A percentile compares a stretch with the other conserved stretches of the same genome.
These are phyloP conservation scores for Globisporangium iwayamae DNA, from an alignment of 352 stramenopile genomes.

Conservation along the genomic window DNA sequence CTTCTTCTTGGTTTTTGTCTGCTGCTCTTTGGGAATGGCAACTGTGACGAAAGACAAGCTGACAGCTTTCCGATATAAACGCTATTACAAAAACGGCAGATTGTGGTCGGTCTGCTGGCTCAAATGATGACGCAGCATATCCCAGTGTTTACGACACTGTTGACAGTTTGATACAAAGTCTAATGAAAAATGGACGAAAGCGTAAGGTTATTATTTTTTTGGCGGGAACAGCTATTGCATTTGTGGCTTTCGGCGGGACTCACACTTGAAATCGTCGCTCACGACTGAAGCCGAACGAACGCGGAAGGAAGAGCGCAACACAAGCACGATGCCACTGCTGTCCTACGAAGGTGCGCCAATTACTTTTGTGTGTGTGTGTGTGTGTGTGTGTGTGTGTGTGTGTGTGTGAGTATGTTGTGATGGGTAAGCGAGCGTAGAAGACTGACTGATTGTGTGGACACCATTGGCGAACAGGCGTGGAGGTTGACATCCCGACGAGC, in stretches of 20 bases:
- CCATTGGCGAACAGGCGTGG: slow-evolving; percentile 35
- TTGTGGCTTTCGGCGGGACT: not conserved
- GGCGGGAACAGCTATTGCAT: not conserved
- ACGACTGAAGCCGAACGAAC: not conserved
- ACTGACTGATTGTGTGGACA: not conserved
- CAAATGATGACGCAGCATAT: not conserved
- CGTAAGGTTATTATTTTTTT: not conserved
- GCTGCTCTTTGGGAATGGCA: not conserved
- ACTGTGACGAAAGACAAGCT: too few relatives aligned
- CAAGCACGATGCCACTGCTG: slow-evolving; percentile 51
- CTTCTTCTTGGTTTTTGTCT: not conserved
- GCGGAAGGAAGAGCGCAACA: not conserved
- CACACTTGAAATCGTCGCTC: not conserved
- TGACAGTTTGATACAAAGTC: not conserved
- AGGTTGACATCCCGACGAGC: slow-evolving; percentile 63
- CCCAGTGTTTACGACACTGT: not conserved
- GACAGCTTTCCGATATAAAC: too few relatives aligned
- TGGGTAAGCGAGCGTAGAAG: too few relatives aligned
- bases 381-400: not conserved
- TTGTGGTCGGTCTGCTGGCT: not conserved
- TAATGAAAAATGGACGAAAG: not conserved
- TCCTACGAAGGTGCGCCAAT: slow-evolving; percentile 57
- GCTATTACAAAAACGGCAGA: not conserved
- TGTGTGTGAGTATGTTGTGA: too few relatives aligned
- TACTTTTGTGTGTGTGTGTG: not conserved